A percentile compares a stretch with the other conserved stretches of the same genome.
phyloP scores from a whole-genome alignment of 1,284 basidiomycete genomes.

The Rhodotorula sp. region DNA sequence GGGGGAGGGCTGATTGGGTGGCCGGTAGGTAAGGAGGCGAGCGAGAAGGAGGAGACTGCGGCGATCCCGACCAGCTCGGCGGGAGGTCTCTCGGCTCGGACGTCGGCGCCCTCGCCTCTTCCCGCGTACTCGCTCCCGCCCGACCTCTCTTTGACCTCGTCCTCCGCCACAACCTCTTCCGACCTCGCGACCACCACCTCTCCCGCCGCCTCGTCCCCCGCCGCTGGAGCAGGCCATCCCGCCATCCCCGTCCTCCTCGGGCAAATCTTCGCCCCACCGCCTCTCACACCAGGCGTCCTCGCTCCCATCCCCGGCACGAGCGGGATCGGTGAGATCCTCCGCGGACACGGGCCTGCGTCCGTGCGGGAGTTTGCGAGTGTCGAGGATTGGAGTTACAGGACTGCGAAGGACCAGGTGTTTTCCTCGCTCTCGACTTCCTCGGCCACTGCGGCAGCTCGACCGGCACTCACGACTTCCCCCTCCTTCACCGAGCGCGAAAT shows the following conservation, averaged over 20 bases:
- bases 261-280: slow-evolving; percentile 37
- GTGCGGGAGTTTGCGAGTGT: slow-evolving; percentile 32
- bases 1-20: too few relatives aligned
- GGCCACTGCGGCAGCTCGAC: neutral
- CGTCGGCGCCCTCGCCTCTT: neutral
- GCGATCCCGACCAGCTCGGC: too few relatives aligned
- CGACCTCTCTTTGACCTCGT: neutral
- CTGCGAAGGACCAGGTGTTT: slow-evolving; percentile 25
- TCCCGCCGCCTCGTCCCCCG: neutral
- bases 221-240: slow-evolving; percentile 17
- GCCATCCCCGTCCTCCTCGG: slow-evolving; percentile 38
- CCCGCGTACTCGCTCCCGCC: neutral
- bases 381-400: slow-evolving; percentile 35
- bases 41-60: too few relatives aligned
- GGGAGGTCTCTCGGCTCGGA: neutral
- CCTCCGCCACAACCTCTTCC: neutral
- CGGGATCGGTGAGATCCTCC: slow-evolving; percentile 4
- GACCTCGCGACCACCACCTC: neutral
- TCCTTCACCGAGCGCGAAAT: slow-evolving; percentile 30
- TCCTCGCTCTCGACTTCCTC: neutral
- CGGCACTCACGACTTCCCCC: neutral
- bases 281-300: slow-evolving; percentile 31
- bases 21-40: too few relatives aligned
- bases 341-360: slow-evolving; percentile 10
- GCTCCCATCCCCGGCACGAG: slow-evolving; percentile 23